phyloP scores from a whole-genome alignment of 2,329 filamentous ascomycete genomes.

The Neopestalotiopsis rosae region DNA sequence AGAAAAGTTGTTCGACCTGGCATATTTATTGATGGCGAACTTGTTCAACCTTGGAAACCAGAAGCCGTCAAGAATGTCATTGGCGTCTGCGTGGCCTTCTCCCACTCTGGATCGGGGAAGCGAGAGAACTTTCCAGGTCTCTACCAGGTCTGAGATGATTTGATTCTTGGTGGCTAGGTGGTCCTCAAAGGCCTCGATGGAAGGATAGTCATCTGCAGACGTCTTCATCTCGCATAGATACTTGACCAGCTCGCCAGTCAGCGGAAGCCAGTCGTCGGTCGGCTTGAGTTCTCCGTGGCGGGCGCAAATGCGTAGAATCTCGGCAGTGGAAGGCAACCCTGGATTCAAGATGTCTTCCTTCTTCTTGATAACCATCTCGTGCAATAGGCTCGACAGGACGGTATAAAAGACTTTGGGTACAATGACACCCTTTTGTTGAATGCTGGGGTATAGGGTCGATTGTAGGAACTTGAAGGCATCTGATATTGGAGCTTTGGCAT shows the following conservation, averaged over 20 bases:
- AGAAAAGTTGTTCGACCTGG: slow-evolving; percentile 28
- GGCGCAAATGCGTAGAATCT: slow-evolving; percentile 42
- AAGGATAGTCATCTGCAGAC: slow-evolving; percentile 29
- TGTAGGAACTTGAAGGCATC: slow-evolving; percentile 32
- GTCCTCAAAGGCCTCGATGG: slow-evolving; percentile 33
- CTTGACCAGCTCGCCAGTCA: slow-evolving; percentile 40
- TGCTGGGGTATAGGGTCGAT: slow-evolving; percentile 35
- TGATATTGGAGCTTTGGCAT: slow-evolving; percentile 27
- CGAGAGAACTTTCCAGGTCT: slow-evolving; percentile 46
- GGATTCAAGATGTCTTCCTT: slow-evolving; percentile 33
- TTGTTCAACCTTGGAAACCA: slow-evolving; percentile 35
- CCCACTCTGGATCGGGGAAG: slow-evolving; percentile 31
- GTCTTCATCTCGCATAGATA: slow-evolving; percentile 35
- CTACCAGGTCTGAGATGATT: slow-evolving; percentile 45
- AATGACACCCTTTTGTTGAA: slow-evolving; percentile 27
- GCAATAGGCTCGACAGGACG: slow-evolving; percentile 35
- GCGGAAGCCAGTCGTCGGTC: slow-evolving; percentile 35
- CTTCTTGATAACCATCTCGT: slow-evolving; percentile 39
- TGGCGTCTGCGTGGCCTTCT: slow-evolving; percentile 15
- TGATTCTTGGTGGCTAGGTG: slow-evolving; percentile 35
- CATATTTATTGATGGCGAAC: slow-evolving; percentile 24
- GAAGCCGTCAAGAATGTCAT: slow-evolving; percentile 31
- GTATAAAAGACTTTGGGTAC: slow-evolving; percentile 38
- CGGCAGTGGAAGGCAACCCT: slow-evolving; percentile 42
- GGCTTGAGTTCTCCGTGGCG: slow-evolving; percentile 41